Evolutionary conservation across 495 filamentous ascomycete species (phyloP).

Genomic region (Aspergillus baeticus): DNA sequence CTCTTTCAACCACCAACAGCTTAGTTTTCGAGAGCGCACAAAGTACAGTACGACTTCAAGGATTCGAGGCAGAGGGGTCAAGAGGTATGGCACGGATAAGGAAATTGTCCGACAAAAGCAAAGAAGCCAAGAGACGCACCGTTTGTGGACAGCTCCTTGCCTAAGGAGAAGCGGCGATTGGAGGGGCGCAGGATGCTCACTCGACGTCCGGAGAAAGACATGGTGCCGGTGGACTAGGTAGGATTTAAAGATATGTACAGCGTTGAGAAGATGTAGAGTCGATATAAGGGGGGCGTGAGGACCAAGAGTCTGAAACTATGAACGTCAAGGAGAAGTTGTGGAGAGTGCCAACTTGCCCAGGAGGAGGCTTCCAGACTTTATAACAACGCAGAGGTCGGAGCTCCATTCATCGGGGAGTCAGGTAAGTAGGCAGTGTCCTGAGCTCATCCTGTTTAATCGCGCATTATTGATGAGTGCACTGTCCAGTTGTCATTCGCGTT

Average conservation of each 20-base stretch:
- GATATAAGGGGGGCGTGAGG: no score
- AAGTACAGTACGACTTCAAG: no score
- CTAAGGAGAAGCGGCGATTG: slow-evolving; percentile 35
- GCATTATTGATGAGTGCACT: neutral
- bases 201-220: slow-evolving; percentile 54
- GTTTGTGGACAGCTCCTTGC: slow-evolving; percentile 44
- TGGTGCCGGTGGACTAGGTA: slow-evolving; percentile 34
- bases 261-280: no score
- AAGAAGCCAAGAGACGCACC: slow-evolving; percentile 29
- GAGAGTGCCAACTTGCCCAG: no score
- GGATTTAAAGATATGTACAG: neutral
- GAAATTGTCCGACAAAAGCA: neutral
- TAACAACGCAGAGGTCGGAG: no score
- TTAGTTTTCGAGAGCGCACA: no score
- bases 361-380: no score
- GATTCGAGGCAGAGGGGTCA: neutral
- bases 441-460: neutral
- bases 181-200: slow-evolving; percentile 46
- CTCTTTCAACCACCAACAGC: no score
- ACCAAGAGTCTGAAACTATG: no score
- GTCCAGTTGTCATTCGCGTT: neutral
- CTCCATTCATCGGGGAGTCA: no score
- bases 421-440: neutral
- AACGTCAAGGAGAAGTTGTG: no score
- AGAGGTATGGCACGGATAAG: neutral